Evolutionary conservation across 176 grass and related monocot genomes (phyloP), one percentile per base, ranked within the genome.

Genomic region (Thinopyrum elongatum): DNA sequence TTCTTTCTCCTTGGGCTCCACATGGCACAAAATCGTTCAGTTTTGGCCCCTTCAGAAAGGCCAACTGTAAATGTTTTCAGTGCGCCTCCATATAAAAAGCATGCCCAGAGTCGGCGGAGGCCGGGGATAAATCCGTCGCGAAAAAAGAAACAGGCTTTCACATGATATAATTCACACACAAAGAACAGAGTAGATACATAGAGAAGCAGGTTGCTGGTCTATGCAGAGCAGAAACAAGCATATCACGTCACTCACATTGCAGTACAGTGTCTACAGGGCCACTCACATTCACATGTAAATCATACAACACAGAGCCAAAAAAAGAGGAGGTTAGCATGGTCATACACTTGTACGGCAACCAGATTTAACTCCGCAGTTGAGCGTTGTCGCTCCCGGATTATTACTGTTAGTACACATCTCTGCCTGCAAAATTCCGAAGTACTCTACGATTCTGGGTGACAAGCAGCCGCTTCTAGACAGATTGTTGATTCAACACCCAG

Each of bases 1-100:
- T 53, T 8, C 69, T 81, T 85, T 88, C 89, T 81, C 36, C 49
- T 84, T 87, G 86, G 39, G 49, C 89, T 88, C 89, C 86, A 91
- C 49, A 77, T 88, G 89, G 86, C 86, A 34, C 67, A 38, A 61
- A 68, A 41, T 29, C 12, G 60, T 75, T 75, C 41, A 49, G 25
- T 75, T 75, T 74, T 58, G 19, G 55, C 7, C 55, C 55, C 17
- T 58, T 58, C 55, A 58, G 8, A 58, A 58, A 58, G 55, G 55
- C 17, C 55, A 58, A 58, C 55, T 58, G 19, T 58, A 58, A 58
- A 8, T 21, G 19, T 2, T 22, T 58, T 58, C 55, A 58, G 19
- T 58, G 55, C 21, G 21, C 55, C 21, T 8, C 55, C 55, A 22
- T 57, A 57, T 58, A 58, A 58, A 57, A 58, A 21, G 2, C 55